Base-by-base conservation (phyloP, 2,329 filamentous ascomycete species). In the Penicillium sp. region DNA sequence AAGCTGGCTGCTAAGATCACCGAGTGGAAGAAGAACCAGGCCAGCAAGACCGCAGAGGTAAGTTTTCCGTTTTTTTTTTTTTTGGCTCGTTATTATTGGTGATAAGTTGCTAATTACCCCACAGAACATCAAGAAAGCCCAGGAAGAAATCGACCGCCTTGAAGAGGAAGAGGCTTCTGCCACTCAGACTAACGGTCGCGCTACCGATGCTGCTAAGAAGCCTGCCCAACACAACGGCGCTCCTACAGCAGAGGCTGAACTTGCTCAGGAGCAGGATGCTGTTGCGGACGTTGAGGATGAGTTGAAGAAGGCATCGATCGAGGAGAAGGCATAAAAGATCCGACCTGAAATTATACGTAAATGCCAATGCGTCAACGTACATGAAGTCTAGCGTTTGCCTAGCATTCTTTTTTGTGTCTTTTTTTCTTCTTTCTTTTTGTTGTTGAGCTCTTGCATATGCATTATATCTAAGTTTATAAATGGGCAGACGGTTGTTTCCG, bases 111-210 rank as follows among this genome's bases (percentile, higher is more conserved):
- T 54, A 47, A 59, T 56, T 61, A 60, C 62, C 55, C 68, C 77
- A 27, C 68, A 97, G 94, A 99, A 99, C 81, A 88, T 97, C 58
- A 90, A 91, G 61, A 96, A 97, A 77, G 94, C 94, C 58, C 89
- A 96, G 81, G 93, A 93, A 76, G 91, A 97, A 75, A 95, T 99
- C 60, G 90, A 92, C 71, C 86, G 87, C 64, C 84, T 97, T 40
- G 84, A 87, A 64, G 78, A 81, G 52, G 93, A 97, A 71, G 85
- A 86, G 52, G 79, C 83, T 61, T 58, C 79, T 80, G 60, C 75
- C 76, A 41, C 66, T 47, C 52, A 70, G 60, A 51, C 62, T 48
- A 59, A 76, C 74, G 59, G 76, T 72, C 62, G 76, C 70, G 35
- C 70, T 73, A 62, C 80, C 77, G 80, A 81, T 44, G 72, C 72